These are phyloP conservation scores for Eucalyptus regnans DNA, from an alignment of 345 rosid species.

Conservation along the genomic window DNA sequence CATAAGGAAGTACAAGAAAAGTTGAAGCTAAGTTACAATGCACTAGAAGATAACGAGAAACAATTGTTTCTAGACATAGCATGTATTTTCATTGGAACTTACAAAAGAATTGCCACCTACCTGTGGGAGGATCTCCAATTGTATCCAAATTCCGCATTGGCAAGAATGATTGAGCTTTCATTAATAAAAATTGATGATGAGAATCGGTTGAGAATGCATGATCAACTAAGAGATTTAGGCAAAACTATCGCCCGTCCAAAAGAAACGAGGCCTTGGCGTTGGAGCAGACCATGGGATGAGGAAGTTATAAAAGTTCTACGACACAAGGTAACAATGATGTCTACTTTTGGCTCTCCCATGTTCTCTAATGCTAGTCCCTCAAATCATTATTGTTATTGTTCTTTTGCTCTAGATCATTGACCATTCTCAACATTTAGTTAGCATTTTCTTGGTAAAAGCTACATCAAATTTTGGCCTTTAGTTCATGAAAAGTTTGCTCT, in stretches of 20 bases:
- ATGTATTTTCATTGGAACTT: background rate
- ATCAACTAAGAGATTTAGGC: background rate
- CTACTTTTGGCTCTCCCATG: background rate
- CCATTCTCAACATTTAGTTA: background rate
- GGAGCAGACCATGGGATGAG: background rate
- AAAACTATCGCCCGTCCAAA: background rate
- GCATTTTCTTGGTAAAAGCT: background rate
- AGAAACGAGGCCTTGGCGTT: fast-evolving
- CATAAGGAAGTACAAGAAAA: background rate
- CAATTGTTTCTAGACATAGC: background rate
- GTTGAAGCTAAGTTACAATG: background rate
- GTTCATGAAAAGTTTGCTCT: background rate
- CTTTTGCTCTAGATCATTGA: background rate
- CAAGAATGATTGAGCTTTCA: background rate
- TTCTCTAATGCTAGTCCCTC: background rate
- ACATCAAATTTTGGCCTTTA: background rate
- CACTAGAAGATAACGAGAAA: background rate
- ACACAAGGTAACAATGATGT: background rate
- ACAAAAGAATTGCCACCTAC: background rate
- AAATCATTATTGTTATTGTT: fast-evolving
- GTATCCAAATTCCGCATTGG: fast-evolving
- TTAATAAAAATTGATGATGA: background rate
- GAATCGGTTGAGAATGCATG: background rate
- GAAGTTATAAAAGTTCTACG: fast-evolving
- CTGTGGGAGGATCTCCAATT: background rate